phyloP scores from a whole-genome alignment of 2,329 filamentous ascomycete genomes.

The Fusarium nanum region DNA sequence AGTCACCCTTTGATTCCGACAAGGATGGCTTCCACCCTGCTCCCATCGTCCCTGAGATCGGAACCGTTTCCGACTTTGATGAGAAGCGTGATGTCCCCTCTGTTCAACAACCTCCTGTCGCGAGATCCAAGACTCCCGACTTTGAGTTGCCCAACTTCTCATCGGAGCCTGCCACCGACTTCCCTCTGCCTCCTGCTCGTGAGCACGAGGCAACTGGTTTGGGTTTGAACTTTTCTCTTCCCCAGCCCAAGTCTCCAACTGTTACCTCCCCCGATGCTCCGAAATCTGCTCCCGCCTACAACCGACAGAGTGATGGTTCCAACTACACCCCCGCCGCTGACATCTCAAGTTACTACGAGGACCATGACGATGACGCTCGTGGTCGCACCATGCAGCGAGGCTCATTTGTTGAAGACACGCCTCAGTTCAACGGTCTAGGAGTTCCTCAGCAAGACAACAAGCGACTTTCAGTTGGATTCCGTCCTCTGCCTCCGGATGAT shows the following conservation, averaged over 20 bases:
- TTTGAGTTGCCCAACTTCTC: conserved; percentile 41
- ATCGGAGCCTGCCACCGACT: conserved; percentile 35
- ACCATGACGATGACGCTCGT: conserved; percentile 49
- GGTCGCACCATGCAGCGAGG: conserved; percentile 52
- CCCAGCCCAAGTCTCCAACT: conserved; percentile 46
- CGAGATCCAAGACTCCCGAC: conserved; percentile 47
- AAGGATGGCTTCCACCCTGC: conserved; percentile 49
- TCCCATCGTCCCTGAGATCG: conserved; percentile 55
- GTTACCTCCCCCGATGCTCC: conserved; percentile 35
- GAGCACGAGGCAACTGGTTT: conserved; percentile 48
- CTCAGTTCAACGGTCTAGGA: conserved; percentile 56
- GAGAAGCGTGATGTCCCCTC: conserved; percentile 45
- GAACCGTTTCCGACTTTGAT: conserved; percentile 49
- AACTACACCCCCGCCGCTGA: conserved; percentile 46
- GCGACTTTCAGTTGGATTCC: conserved; percentile 76
- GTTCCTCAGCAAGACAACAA: conserved; percentile 67
- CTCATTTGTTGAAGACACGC: conserved; percentile 43
- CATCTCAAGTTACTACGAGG: conserved; percentile 51
- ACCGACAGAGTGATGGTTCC: conserved; percentile 37
- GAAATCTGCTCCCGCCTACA: conserved; percentile 34
- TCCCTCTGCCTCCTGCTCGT: conserved; percentile 44
- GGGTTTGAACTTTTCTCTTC: conserved; percentile 53
- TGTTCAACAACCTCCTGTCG: conserved; percentile 48
- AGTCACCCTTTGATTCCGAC: conserved; percentile 39
- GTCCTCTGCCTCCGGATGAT: conserved; percentile 89